Evolutionary conservation across 2,329 filamentous ascomycete species (phyloP).

Genomic region (Pseudofabraea citricarpa): DNA sequence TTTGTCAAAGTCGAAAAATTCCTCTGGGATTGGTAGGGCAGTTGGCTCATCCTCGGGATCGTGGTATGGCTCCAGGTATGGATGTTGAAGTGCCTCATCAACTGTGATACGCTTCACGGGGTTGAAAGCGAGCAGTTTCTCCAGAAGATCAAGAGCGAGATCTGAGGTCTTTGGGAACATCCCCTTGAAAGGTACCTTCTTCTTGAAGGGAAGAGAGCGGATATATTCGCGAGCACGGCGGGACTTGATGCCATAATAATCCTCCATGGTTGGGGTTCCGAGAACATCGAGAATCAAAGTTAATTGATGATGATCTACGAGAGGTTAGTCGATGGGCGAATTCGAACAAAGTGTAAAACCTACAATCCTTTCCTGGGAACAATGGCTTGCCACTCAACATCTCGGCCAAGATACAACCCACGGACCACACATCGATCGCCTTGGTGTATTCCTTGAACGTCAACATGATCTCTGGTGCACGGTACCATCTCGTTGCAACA

Average conservation of each 20-base stretch:
- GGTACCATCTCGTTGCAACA: slow-evolving; percentile 97
- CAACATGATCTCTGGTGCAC: slow-evolving; percentile 98
- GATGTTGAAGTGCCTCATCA: slow-evolving; percentile 94
- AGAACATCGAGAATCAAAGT: slow-evolving; percentile 96
- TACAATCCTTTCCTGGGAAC: slow-evolving; percentile 98
- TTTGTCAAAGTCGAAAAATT: slow-evolving; percentile 99
- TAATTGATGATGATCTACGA: slow-evolving; percentile 87
- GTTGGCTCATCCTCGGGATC: slow-evolving; percentile 98
- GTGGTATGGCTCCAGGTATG: slow-evolving; percentile 97
- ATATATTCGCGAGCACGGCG: slow-evolving; percentile 97
- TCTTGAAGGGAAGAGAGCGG: slow-evolving; percentile 96
- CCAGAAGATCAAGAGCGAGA: slow-evolving; percentile 84
- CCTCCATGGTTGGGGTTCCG: slow-evolving; percentile 98
- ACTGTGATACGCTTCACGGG: slow-evolving; percentile 98
- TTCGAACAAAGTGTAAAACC: no score
- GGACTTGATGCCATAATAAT: slow-evolving; percentile 99
- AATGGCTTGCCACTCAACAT: slow-evolving; percentile 98
- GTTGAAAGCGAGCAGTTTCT: slow-evolving; percentile 96
- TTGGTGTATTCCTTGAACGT: slow-evolving; percentile 99
- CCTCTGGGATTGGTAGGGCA: slow-evolving; percentile 92
- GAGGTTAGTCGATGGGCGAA: slow-evolving; percentile 15
- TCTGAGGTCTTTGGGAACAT: slow-evolving; percentile 99
- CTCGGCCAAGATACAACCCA: slow-evolving; percentile 95
- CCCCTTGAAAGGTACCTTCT: slow-evolving; percentile 97
- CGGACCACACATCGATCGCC: slow-evolving; percentile 98